Evolutionary conservation across 2,329 filamentous ascomycete genomes (phyloP).

Genomic region (Colletotrichum aenigma): DNA sequence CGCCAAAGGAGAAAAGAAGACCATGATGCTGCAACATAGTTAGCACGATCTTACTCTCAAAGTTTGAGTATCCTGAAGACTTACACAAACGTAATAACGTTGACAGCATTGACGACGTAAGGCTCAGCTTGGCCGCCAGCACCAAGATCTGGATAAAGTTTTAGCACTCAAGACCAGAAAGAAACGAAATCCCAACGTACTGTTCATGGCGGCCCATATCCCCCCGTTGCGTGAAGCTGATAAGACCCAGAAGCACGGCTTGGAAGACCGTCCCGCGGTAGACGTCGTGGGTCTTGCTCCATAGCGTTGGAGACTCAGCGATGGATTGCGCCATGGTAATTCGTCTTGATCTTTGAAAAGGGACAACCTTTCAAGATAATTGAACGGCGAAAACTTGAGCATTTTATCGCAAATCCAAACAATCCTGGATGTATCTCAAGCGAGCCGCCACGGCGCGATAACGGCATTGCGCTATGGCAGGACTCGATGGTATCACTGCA

Average conservation of each 20-base stretch:
- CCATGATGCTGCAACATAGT: background rate
- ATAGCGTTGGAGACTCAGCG: background rate
- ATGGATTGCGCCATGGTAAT: background rate
- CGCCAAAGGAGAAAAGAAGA: background rate
- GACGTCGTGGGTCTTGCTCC: background rate
- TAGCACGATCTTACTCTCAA: fast-evolving
- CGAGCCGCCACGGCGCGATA: background rate
- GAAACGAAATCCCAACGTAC: background rate
- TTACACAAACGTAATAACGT: slow-evolving; percentile 8
- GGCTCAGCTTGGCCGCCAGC: slow-evolving; percentile 11
- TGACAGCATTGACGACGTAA: background rate
- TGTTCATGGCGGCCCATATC: slow-evolving; percentile 36
- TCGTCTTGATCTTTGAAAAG: background rate
- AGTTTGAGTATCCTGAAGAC: fast-evolving
- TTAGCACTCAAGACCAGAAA: background rate
- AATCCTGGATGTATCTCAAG: background rate
- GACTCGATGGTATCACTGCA: slow-evolving; percentile 5
- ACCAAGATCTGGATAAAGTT: background rate
- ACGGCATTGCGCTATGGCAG: slow-evolving; percentile 13
- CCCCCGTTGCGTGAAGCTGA: slow-evolving; percentile 48
- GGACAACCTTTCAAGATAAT: background rate
- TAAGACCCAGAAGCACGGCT: slow-evolving; percentile 46
- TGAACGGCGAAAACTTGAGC: background rate
- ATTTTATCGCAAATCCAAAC: background rate
- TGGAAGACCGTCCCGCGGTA: slow-evolving; percentile 51